These are phyloP conservation scores for Mycena leptocephala DNA, from an alignment of 768 basidiomycete genomes.

Conservation along the genomic window DNA sequence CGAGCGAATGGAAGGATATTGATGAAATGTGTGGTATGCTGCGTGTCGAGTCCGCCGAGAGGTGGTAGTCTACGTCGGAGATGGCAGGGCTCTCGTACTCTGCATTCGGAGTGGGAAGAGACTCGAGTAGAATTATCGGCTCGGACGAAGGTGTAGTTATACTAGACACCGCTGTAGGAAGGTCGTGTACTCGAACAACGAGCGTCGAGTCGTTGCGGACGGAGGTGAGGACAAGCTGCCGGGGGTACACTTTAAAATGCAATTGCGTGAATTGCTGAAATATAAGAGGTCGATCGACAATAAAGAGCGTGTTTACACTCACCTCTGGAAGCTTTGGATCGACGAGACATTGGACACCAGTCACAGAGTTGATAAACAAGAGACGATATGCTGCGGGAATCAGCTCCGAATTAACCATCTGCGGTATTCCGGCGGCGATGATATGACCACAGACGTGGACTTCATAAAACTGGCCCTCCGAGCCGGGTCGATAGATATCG, in stretches of 20 bases:
- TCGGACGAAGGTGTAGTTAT: not conserved
- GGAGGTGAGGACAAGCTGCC: constrained; percentile 51
- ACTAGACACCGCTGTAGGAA: constrained; percentile 38
- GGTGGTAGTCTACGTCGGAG: constrained; percentile 37
- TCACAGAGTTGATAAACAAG: constrained; percentile 50
- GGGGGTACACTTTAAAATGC: constrained; percentile 49
- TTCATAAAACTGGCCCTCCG: constrained; percentile 43
- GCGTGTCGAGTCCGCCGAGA: constrained; percentile 36
- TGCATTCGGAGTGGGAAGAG: constrained; percentile 20
- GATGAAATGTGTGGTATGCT: constrained; percentile 31
- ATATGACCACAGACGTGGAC: constrained; percentile 37
- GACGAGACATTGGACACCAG: constrained; percentile 40
- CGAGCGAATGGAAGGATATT: constrained; percentile 39
- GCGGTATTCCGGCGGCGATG: constrained; percentile 30
- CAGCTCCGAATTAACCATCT: constrained; percentile 16
- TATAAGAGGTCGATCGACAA: constrained; percentile 29
- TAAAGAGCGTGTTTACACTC: constrained; percentile 34
- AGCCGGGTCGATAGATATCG: constrained; percentile 31
- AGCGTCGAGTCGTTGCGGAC: constrained; percentile 45
- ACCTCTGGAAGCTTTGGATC: constrained; percentile 41
- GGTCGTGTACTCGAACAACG: constrained; percentile 47
- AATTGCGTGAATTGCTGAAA: constrained; percentile 50
- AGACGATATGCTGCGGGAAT: constrained; percentile 47
- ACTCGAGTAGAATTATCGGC: not conserved
- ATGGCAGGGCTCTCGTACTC: constrained; percentile 28